A percentile compares a stretch with the other conserved stretches of the same genome.
These are phyloP conservation scores for Dactylellina sp. DNA, from an alignment of 2,329 filamentous ascomycete species.

Conservation along the genomic window DNA sequence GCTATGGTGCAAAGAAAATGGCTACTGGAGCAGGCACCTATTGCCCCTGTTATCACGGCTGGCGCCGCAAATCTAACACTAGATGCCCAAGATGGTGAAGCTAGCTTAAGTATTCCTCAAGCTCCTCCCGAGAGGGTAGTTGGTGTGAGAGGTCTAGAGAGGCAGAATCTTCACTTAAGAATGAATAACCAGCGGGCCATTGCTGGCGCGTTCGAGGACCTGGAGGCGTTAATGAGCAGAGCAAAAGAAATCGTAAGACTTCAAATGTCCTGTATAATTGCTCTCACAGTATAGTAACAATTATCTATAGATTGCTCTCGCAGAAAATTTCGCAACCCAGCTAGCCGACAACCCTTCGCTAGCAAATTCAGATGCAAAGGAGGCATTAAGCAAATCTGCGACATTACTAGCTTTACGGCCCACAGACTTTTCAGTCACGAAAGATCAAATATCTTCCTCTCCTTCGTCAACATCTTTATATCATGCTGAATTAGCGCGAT, in stretches of 20 bases:
- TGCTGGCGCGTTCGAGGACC: slow-evolving; percentile 91
- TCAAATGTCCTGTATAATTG: background rate
- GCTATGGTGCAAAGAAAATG: slow-evolving; percentile 94
- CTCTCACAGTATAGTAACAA: slow-evolving; percentile 2
- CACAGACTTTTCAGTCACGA: slow-evolving; percentile 57
- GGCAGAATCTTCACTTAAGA: slow-evolving; percentile 82
- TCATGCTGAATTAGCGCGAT: slow-evolving; percentile 84
- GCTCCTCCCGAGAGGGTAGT: slow-evolving; percentile 70
- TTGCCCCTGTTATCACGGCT: slow-evolving; percentile 72
- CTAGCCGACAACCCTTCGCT: slow-evolving; percentile 53
- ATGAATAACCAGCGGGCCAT: slow-evolving; percentile 95
- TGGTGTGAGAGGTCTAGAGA: slow-evolving; percentile 92
- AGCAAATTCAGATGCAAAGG: slow-evolving; percentile 76
- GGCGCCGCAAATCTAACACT: slow-evolving; percentile 54
- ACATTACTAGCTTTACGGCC: slow-evolving; percentile 71
- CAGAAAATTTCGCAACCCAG: slow-evolving; percentile 51
- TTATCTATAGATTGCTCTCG: slow-evolving; percentile 39
- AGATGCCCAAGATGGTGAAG: slow-evolving; percentile 59
- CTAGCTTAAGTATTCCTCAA: slow-evolving; percentile 42
- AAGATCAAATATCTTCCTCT: slow-evolving; percentile 58
- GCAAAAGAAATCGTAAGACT: slow-evolving; percentile 83
- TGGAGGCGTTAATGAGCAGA: slow-evolving; percentile 96
- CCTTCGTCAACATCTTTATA: slow-evolving; percentile 73
- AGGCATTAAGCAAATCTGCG: slow-evolving; percentile 81
- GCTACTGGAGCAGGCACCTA: slow-evolving; percentile 89